Evolutionary conservation across 306 rosid genomes (phyloP).

Genomic region (Trifolium pratense): DNA sequence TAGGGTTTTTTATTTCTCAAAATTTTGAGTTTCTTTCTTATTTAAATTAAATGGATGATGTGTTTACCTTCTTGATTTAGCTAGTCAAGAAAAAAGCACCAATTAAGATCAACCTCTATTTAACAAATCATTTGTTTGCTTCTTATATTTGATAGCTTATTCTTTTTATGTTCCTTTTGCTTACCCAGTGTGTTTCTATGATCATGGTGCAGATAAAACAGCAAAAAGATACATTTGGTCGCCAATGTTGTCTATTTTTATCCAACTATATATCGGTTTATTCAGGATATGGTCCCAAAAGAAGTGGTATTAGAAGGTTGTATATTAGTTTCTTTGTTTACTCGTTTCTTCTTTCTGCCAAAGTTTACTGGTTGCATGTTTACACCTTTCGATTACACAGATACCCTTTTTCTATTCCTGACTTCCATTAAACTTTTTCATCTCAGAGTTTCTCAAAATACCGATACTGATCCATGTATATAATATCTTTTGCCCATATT

Average conservation of each 20-base stretch:
- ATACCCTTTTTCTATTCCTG: conserved; percentile 25
- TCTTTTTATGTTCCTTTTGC: conserved; percentile 25
- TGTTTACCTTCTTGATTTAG: not conserved
- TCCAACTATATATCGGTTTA: conserved; percentile 73
- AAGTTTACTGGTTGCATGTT: conserved; percentile 28
- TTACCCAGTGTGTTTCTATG: conserved; percentile 42
- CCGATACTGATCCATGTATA: not conserved
- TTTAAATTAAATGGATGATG: conserved; percentile 4
- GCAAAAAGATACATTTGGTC: conserved; percentile 70
- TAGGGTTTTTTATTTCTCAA: not conserved
- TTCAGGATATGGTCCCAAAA: conserved; percentile 77
- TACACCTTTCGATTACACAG: conserved; percentile 15
- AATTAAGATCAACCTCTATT: conserved; percentile 12
- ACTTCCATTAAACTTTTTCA: conserved; percentile 23
- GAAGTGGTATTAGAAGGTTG: conserved; percentile 82
- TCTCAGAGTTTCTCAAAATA: conserved; percentile 4
- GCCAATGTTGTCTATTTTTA: conserved; percentile 72
- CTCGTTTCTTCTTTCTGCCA: conserved; percentile 22
- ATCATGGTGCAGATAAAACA: conserved; percentile 72
- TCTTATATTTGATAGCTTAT: conserved; percentile 18
- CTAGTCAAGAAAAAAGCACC: not conserved
- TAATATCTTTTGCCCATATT: conserved; percentile 15
- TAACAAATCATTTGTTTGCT: conserved; percentile 17
- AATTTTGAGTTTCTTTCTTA: not conserved
- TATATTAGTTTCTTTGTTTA: conserved; percentile 25